These are phyloP conservation scores for Leccinum solheimii DNA, from an alignment of 1,284 basidiomycete genomes.

Conservation along the genomic window DNA sequence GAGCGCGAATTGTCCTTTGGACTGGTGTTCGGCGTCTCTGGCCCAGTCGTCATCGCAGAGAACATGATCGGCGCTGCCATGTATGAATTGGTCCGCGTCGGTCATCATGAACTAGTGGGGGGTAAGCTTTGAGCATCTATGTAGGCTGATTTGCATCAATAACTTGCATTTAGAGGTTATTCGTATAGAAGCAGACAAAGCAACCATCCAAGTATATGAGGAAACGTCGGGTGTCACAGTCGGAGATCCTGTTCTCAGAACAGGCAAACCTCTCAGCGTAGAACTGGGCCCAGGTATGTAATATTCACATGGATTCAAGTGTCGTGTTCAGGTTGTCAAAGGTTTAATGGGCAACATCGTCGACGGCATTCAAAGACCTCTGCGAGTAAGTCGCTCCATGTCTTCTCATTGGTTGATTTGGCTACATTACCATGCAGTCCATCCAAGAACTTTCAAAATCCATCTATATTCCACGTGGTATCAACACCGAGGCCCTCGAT, in stretches of 20 bases:
- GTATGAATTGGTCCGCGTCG: constrained; percentile 96
- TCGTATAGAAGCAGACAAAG: constrained; percentile 94
- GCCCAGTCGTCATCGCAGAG: constrained; percentile 95
- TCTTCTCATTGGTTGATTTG: constrained; percentile 12
- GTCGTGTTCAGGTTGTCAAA: constrained; percentile 33
- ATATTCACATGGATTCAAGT: neutral
- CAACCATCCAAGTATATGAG: constrained; percentile 99
- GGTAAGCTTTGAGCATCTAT: constrained; percentile 46
- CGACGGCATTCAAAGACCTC: constrained; percentile 94
- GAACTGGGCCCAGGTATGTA: constrained; percentile 90
- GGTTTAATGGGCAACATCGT: constrained; percentile 99
- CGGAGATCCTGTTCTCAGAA: constrained; percentile 95
- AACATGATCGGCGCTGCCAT: constrained; percentile 96
- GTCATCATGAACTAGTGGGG: constrained; percentile 96
- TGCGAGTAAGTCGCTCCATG: constrained; percentile 55
- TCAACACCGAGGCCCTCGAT: constrained; percentile 96
- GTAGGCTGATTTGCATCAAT: constrained; percentile 14
- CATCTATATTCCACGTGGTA: constrained; percentile 98
- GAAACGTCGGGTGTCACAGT: constrained; percentile 98
- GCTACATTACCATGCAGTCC: constrained; percentile 50
- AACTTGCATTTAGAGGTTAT: constrained; percentile 78
- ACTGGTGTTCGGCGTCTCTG: constrained; percentile 91
- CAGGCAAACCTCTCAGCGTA: constrained; percentile 96
- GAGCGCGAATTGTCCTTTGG: constrained; percentile 88
- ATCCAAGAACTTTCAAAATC: constrained; percentile 97